Conservation (phyloP, 176 grass and related monocot species). For the Ensete glaucum region DNA sequence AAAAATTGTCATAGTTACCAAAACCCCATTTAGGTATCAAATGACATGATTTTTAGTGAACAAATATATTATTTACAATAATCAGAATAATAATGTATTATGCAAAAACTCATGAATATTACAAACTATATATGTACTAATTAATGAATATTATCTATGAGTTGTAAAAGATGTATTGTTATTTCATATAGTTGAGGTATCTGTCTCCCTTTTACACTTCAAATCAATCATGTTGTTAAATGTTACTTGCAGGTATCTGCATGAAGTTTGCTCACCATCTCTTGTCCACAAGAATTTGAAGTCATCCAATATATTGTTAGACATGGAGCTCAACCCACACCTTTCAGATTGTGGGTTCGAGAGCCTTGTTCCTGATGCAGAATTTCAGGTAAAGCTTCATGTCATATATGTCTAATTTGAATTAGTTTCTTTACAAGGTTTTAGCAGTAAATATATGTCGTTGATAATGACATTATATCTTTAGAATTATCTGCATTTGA, state of each 20-base stretch:
- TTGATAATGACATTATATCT: not conserved
- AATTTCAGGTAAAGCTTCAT: constrained; percentile 62
- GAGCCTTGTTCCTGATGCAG: constrained; percentile 55
- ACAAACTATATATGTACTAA: not conserved
- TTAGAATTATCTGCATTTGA: not conserved
- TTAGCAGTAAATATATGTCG: not conserved
- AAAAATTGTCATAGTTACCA: not conserved
- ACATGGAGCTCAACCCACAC: constrained; percentile 72
- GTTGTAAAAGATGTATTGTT: no score
- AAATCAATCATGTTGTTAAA: constrained; percentile 5
- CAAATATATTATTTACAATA: not conserved
- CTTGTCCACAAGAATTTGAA: constrained; percentile 96
- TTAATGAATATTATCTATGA: no score
- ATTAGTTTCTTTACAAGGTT: not conserved
- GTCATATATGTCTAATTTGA: no score
- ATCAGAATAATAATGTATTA: not conserved
- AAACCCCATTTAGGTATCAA: not conserved
- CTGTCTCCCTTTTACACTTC: not conserved
- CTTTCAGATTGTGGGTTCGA: constrained; percentile 73
- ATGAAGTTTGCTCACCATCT: constrained; percentile 81
- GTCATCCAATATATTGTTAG: constrained; percentile 90
- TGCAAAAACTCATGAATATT: not conserved
- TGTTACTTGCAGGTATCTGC: constrained; percentile 55
- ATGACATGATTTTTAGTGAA: not conserved
- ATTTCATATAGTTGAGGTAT: not conserved